These are phyloP conservation scores for Colletotrichum falcatum DNA, from an alignment of 2,329 filamentous ascomycete genomes.

Conservation along the genomic window DNA sequence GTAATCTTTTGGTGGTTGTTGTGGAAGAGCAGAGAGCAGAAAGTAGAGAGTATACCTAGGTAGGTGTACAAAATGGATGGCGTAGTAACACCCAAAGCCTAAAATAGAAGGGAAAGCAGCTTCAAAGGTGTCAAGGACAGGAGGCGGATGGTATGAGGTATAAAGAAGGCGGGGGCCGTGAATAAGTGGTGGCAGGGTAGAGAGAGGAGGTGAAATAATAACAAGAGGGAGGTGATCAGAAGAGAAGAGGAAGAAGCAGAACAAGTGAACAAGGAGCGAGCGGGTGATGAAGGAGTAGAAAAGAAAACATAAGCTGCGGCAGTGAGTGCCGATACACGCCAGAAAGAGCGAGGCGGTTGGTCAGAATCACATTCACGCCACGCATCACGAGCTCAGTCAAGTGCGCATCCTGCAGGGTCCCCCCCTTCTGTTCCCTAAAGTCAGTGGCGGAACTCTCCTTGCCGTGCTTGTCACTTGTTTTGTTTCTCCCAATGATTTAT, in stretches of 20 bases:
- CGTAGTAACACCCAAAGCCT: not conserved
- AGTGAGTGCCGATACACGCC: not conserved
- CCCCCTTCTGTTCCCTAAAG: constrained; percentile 13
- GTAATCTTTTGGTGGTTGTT: not conserved
- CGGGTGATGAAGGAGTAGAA: not conserved
- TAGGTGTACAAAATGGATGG: not conserved
- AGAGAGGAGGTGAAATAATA: constrained; percentile 1
- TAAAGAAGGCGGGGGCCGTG: not conserved
- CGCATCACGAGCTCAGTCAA: not conserved
- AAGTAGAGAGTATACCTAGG: too few species aligned
- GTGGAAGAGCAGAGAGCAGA: not conserved
- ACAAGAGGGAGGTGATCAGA: not conserved
- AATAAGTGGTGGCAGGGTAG: not conserved
- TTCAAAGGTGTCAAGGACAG: constrained; percentile 11
- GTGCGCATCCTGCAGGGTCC: constrained; percentile 6
- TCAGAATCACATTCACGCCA: constrained; percentile 15
- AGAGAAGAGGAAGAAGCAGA: too few species aligned
- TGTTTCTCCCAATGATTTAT: not conserved
- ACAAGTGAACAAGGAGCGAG: constrained; percentile 1
- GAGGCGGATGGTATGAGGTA: constrained; percentile 10
- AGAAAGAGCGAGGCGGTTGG: constrained; percentile 7
- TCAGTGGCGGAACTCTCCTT: constrained; percentile 14
- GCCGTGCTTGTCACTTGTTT: not conserved
- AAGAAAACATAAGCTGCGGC: not conserved
- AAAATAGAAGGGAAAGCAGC: not conserved